Evolutionary conservation across 2,329 filamentous ascomycete genomes (phyloP).

Genomic region (Pezicula carpinea): DNA sequence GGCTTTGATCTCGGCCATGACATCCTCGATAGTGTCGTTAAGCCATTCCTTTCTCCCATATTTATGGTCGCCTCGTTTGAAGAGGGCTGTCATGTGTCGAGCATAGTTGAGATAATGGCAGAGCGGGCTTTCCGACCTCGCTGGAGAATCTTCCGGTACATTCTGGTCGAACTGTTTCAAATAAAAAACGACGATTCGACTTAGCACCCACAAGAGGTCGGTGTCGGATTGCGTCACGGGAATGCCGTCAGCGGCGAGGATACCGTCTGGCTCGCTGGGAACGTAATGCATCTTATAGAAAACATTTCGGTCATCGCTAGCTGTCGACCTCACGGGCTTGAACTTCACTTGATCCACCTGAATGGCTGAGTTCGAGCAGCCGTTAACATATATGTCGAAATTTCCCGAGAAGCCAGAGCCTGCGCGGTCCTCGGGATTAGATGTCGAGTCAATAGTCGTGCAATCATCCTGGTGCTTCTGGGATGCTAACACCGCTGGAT

Average conservation of each 20-base stretch:
- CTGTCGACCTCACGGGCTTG: neutral
- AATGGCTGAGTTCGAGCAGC: neutral
- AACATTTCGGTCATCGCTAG: neutral
- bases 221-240: neutral
- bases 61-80: neutral
- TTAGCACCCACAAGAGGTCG: neutral
- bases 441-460: neutral
- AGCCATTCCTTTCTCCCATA: conserved; percentile 4
- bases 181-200: neutral
- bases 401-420: neutral
- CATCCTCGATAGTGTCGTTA: neutral
- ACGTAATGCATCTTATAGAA: neutral
- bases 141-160: neutral
- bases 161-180: neutral
- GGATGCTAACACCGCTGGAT: neutral
- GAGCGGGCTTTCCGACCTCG: neutral
- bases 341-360: neutral
- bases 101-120: neutral
- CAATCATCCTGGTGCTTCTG: no score
- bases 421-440: neutral
- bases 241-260: neutral
- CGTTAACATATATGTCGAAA: neutral
- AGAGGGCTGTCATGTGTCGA: neutral
- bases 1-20: neutral
- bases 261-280: neutral